Conservation (phyloP, 495 filamentous ascomycete species). For the Aspergillus egyptiacus region DNA sequence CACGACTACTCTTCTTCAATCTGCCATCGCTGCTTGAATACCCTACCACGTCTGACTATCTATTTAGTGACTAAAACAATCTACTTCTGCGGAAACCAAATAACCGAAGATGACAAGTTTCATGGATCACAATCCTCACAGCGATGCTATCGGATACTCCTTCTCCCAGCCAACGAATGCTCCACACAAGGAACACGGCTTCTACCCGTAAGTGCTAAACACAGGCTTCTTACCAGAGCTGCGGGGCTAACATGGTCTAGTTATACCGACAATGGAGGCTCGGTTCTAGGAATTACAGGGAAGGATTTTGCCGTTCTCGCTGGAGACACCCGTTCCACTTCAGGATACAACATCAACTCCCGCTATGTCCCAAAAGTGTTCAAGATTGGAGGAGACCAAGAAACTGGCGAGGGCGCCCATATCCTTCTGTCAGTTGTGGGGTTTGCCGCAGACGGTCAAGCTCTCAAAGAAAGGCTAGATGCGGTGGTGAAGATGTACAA, state of each 20-base stretch:
- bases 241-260: slow-evolving; percentile 37
- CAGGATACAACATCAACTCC: slow-evolving; percentile 98
- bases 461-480: slow-evolving; percentile 83
- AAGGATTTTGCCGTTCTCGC: slow-evolving; percentile 92
- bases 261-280: slow-evolving; percentile 97
- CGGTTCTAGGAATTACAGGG: slow-evolving; percentile 90
- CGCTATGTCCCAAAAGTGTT: slow-evolving; percentile 92
- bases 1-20: slow-evolving; percentile 6
- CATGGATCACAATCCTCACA: slow-evolving; percentile 35
- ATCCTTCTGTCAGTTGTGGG: slow-evolving; percentile 91
- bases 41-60: neutral
- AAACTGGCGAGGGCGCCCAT: slow-evolving; percentile 72
- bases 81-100: neutral
- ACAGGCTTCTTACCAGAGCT: slow-evolving; percentile 17
- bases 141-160: slow-evolving; percentile 51
- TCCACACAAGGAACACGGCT: slow-evolving; percentile 65
- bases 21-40: neutral
- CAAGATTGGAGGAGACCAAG: slow-evolving; percentile 86
- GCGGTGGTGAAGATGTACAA: slow-evolving; percentile 94
- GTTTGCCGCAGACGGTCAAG: slow-evolving; percentile 88
- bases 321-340: slow-evolving; percentile 89
- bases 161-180: slow-evolving; percentile 49
- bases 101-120: slow-evolving; percentile 43
- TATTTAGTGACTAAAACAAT: neutral
- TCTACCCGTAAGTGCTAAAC: slow-evolving; percentile 69